phyloP scores from a whole-genome alignment of 2,329 filamentous ascomycete species.

The Stagonosporopsis vannaccii region DNA sequence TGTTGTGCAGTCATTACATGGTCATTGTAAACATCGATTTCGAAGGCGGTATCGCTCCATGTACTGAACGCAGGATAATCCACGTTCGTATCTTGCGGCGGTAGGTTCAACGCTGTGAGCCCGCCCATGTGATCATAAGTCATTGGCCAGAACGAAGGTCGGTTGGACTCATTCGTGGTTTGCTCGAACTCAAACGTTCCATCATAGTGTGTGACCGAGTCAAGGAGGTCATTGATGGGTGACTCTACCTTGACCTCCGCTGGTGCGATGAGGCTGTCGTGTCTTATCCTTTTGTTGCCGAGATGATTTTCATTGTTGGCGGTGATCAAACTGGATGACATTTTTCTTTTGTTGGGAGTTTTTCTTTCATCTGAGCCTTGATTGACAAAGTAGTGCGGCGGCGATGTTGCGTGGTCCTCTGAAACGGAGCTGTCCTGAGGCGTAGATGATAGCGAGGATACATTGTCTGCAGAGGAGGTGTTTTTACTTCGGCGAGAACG shows the following conservation, averaged over 20 bases:
- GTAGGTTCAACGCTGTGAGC: background rate
- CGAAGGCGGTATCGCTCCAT: background rate
- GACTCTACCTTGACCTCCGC: background rate
- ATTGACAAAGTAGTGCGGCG: background rate
- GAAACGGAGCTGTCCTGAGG: background rate
- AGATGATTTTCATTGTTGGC: background rate
- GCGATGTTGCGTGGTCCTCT: background rate
- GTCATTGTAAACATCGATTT: background rate
- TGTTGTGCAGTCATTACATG: background rate
- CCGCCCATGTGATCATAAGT: background rate
- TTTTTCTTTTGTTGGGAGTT: background rate
- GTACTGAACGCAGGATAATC: background rate
- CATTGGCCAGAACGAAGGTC: constrained; percentile 1
- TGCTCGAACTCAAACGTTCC: background rate
- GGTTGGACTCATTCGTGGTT: too few species aligned
- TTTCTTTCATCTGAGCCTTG: background rate
- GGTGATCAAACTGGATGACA: background rate
- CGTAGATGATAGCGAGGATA: background rate
- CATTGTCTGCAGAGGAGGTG: background rate
- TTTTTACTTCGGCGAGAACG: background rate
- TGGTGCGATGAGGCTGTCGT: background rate
- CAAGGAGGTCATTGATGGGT: background rate
- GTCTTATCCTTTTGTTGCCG: background rate
- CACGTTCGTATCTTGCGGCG: background rate
- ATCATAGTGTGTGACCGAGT: background rate